Evolutionary conservation across 306 rosid genomes (phyloP), one percentile per base, ranked within the genome.

Genomic region (Inga leiocalycina): DNA sequence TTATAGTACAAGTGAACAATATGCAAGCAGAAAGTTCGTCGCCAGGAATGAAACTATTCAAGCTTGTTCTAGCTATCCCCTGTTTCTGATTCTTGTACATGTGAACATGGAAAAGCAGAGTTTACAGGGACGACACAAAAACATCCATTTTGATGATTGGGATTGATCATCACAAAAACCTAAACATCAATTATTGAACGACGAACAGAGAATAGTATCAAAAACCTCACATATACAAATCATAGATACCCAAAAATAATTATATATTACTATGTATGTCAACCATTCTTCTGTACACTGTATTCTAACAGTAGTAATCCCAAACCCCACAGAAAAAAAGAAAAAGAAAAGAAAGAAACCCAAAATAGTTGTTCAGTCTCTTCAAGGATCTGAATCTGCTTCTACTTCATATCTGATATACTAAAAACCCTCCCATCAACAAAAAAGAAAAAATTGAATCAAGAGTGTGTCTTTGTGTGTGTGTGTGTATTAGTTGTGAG

Each of bases 401-500:
- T 74, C 71, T 61, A 77, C 84, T 74, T 86, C 81, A 70, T 67
- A 81, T 77, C 86, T 66, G 80, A 88, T 80, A 88, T 82, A 17
- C 16, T 84, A 81, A 51, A 64, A 78, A 82, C 83, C 77, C 61
- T 45, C 39, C 44, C 32, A 69, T 74, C 56, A 82, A 79, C 22
- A 86, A 65, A 78, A 70, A 71, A 81, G 14, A 34, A 27, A 43
- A 71, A 11, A 19, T 14, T 71, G 20, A 41, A 5, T 15, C 2
- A 8, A 37, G 11, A 5, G 35, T 30, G 24, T 17, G 22, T 16
- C 2, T 27, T 27, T 27, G 30, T 51, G 8, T 54, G 22, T 19
- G 22, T 20, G 27, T 22, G 5, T 22, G 1, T n/a, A 2, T 91
- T 84, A 93, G 85, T 91, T 88, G 5, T 80, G 75, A 77, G 98